Base-by-base conservation (phyloP, 2,329 filamentous ascomycete species). In the Tolypocladium capitatum region DNA sequence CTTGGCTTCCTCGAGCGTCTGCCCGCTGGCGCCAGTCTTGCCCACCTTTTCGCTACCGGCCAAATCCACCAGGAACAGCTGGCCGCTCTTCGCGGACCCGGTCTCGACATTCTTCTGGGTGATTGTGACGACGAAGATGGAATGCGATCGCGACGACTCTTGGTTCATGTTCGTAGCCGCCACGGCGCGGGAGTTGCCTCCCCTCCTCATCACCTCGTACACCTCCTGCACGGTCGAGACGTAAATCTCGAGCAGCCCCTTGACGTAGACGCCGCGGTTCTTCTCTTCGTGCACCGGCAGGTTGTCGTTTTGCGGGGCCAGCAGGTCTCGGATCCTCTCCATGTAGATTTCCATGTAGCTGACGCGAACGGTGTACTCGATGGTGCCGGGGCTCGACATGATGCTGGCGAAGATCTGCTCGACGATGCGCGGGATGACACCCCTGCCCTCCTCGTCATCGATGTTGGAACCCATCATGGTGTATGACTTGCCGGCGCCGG, bases 271-370 rank as follows among this genome's bases (percentile, higher is more conserved):
- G 47, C 92, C 92, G 51, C 87, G 78, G 62, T 84, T 92, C 76
- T 96, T 95, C 68, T 97, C 92, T 62, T 98, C 92, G 69, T 97
- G 92, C n/a, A 97, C 83, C 0, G 91, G 90, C 46, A 98, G 73
- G 62, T 97, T 97, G 70, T 96, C 91, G 67, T 97, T 95, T 51
- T 90, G 85, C 11, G 92, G 92, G 24, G 84, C 82, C 53, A 98
- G 72, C 60, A 98, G 70, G 80, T 98, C 92, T 60, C 91, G 81
- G 65, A 98, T 97, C 57, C 86, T 82, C 71, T 98, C 92, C 92
- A 97, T 98, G 73, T 98, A 98, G 55, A 98, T 97, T 69, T 98
- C 92, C 90, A 98, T 96, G 69, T 97, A 97, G 67, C 89, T 95
- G 62, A 97, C 91, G 48, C 90, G 82, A 46, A 98, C 91, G n/a